Base-by-base conservation (phyloP, 2,329 filamentous ascomycete species). In the Tolypocladium ophioglossoides region DNA sequence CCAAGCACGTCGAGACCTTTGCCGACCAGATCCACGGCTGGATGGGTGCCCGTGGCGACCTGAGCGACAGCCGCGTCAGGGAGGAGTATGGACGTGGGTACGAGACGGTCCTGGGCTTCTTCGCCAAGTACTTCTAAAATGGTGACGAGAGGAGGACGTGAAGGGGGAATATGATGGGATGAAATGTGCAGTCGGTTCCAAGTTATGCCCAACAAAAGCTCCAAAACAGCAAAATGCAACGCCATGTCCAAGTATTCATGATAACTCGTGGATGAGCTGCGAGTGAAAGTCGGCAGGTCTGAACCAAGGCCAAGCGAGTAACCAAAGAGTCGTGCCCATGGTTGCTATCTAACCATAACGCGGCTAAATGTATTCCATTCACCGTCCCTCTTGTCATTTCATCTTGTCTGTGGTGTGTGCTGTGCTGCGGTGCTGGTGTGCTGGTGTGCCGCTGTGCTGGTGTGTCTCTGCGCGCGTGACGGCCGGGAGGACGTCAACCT, bases 1-100 rank as follows among this genome's bases (percentile, higher is more conserved):
- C 78, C 55, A 82, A 83, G 63, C 76, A 83, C 58, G 78, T 86
- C 52, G 84, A 88, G 73, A 82, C 67, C n/a, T 88, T 86, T 63
- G 62, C 63, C 27, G 82, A 82, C 62, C 85, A 86, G 75, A 77
- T 84, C 64, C 85, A 89, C 68, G 85, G 85, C 47, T 89, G 84
- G 84, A 89, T 88, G 85, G 83, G 81, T 1, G 84, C 85, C 1
- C 78, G 84, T 30, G 75, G 78, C 0, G 72, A 87, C 62, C 70
- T 88, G 34, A 72, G 75, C 37, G 72, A 85, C 49, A 70, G 74
- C 50, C 76, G 74, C 44, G 78, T 82, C 63, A 80, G 78, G 67
- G 76, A 78, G 59, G 84, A 85, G 70, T 85, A 84, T 58, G 73
- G 74, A 49, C 77, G 84, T 49, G 82, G 80, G 3, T 86, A 82